Evolutionary conservation across 371 early-diverging fungal species (phyloP).

Genomic region (Rhizopus microsporus): DNA sequence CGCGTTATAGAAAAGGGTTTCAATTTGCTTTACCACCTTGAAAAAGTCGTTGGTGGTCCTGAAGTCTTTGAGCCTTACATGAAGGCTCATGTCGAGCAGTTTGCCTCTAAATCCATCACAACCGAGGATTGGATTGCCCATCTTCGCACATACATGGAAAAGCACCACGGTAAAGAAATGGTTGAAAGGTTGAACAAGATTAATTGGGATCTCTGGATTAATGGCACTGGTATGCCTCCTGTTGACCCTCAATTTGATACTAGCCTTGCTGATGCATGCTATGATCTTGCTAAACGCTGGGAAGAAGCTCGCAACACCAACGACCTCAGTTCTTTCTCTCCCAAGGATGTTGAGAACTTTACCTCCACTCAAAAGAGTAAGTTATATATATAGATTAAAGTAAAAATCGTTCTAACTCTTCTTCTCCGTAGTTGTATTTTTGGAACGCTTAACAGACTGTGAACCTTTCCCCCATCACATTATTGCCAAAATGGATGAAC

Average conservation of each 20-base stretch:
- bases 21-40: slow-evolving; percentile 90
- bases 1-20: slow-evolving; percentile 75
- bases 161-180: slow-evolving; percentile 64
- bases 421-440: slow-evolving; percentile 60
- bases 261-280: slow-evolving; percentile 81
- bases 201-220: slow-evolving; percentile 92
- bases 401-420: not conserved
- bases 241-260: slow-evolving; percentile 85
- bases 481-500: slow-evolving; percentile 70
- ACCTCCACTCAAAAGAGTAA: slow-evolving; percentile 75
- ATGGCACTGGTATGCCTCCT: slow-evolving; percentile 87
- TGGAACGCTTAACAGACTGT: slow-evolving; percentile 73
- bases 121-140: slow-evolving; percentile 86
- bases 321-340: slow-evolving; percentile 55
- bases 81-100: slow-evolving; percentile 81
- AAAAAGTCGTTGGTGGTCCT: slow-evolving; percentile 84
- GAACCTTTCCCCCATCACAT: slow-evolving; percentile 62
- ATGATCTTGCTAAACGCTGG: slow-evolving; percentile 81
- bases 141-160: slow-evolving; percentile 72
- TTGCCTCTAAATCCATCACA: slow-evolving; percentile 86
- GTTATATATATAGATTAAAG: slow-evolving; percentile 1
- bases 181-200: slow-evolving; percentile 68
- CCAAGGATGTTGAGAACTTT: slow-evolving; percentile 66
- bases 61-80: slow-evolving; percentile 83
- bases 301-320: slow-evolving; percentile 54